Evolutionary conservation across 208 protist genomes (phyloP).

Genomic region (Trichomonas tenax): DNA sequence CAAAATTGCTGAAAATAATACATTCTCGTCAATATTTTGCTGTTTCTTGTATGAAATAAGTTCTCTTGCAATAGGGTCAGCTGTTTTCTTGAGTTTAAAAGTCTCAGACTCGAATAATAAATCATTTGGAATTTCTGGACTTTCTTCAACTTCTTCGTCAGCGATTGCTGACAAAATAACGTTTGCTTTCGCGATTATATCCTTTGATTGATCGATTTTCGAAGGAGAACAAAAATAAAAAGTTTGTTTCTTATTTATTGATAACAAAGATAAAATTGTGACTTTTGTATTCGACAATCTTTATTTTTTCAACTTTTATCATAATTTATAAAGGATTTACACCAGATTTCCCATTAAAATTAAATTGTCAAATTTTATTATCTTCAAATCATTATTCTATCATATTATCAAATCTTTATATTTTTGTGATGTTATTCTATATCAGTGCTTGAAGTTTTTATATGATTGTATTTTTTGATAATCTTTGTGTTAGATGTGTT

Average conservation of each 20-base stretch:
- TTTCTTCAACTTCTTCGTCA: not conserved
- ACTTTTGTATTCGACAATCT: too few relatives aligned
- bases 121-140: not conserved
- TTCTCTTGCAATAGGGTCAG: not conserved
- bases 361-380: too few relatives aligned
- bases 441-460: too few relatives aligned
- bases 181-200: not conserved
- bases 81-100: not conserved
- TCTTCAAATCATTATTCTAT: too few relatives aligned
- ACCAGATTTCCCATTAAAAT: too few relatives aligned
- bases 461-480: too few relatives aligned
- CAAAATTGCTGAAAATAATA: not conserved
- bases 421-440: too few relatives aligned
- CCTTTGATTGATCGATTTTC: not conserved
- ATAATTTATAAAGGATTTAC: too few relatives aligned
- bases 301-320: too few relatives aligned
- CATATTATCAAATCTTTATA: too few relatives aligned
- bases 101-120: not conserved
- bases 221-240: not conserved
- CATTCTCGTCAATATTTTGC: not conserved
- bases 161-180: not conserved
- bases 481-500: too few relatives aligned
- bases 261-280: too few relatives aligned
- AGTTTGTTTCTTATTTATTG: not conserved
- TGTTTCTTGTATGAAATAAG: not conserved